Percentiles rank a stretch among this genome's conserved stretches.
These are phyloP conservation scores for Cardamine resedifolia DNA, from an alignment of 345 rosid genomes.

Conservation along the genomic window DNA sequence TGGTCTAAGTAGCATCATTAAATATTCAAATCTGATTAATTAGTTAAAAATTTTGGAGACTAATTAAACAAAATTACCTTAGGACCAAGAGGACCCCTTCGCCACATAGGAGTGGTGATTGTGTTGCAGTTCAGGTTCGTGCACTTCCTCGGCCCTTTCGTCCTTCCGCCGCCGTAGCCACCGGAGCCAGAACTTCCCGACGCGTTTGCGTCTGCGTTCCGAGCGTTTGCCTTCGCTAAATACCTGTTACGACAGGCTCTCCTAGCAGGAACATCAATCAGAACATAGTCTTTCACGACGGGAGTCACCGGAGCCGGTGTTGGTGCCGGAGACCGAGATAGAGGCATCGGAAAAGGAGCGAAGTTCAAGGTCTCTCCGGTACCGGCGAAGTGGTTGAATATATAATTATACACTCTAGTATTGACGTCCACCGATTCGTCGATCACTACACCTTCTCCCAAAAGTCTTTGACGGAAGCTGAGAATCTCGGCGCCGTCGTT, in stretches of 20 bases:
- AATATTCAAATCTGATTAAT: slow-evolving; percentile 7
- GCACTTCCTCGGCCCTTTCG: not conserved
- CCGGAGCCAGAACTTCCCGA: not conserved
- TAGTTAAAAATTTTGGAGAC: not conserved
- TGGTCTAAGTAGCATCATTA: slow-evolving; percentile 4
- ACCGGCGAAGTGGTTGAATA: slow-evolving; percentile 24
- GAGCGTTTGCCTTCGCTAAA: not conserved
- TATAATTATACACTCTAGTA: slow-evolving; percentile 14
- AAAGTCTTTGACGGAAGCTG: not conserved
- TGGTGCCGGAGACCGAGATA: not conserved
- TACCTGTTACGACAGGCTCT: slow-evolving; percentile 13
- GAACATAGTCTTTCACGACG: slow-evolving; percentile 7
- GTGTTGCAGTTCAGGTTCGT: slow-evolving; percentile 32
- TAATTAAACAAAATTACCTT: slow-evolving; percentile 28
- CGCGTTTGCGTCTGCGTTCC: not conserved
- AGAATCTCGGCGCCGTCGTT: not conserved
- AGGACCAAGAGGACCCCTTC: slow-evolving; percentile 42
- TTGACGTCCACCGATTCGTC: slow-evolving; percentile 9
- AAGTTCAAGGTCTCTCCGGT: slow-evolving; percentile 15
- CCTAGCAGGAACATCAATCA: slow-evolving; percentile 30
- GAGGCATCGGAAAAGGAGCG: slow-evolving; percentile 9
- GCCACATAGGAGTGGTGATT: slow-evolving; percentile 38
- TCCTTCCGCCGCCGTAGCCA: not conserved
- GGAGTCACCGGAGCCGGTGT: not conserved
- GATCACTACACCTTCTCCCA: not conserved